Base-by-base conservation (phyloP, 345 rosid genomes). In the Citrus mangshanensis region DNA sequence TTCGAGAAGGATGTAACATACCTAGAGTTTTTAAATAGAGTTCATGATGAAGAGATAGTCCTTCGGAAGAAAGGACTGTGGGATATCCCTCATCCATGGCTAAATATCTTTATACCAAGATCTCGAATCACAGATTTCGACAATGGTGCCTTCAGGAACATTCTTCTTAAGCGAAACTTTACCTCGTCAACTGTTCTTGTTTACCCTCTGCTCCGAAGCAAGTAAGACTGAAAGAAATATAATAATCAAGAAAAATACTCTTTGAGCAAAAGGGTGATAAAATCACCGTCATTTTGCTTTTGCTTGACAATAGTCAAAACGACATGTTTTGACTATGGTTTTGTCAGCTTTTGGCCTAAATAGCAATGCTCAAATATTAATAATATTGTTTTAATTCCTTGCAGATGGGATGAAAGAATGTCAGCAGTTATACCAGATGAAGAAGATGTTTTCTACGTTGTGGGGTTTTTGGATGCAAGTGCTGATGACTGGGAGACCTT, bases 81-180 rank as follows among this genome's bases (percentile, higher is more conserved):
- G 89, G 78, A 85, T 21, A 79, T 87, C 68, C 82, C 88, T 63
- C 90, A 87, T 78, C 90, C 90, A 72, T 87, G 90, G 90, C 78
- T 87, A 4, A 87, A 87, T 32, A 76, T 87, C 14, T 87, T 87
- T 42, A n/a, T 87, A 8, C 88, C 90, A 12, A 80, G 70, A 81
- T 87, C 90, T 71, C 68, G 81, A 1, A 85, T 85, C 12, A 1
- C 30, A 6, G 80, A 78, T 35, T 81, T 87, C 78, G 35, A 85
- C 49, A 62, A 73, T 2, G 90, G 84, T 6, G 88, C 85, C 80
- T 81, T 87, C 74, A 65, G 21, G 24, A 81, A 80, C 71, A 80
- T 87, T 82, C 78, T 87, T 16, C 84, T 87, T 40, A 83, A 79
- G 30, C 75, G 82, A 25, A 87, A 87, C 70, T 78, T 83, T 21